These are phyloP conservation scores for Emergomyces africanus DNA, from an alignment of 2,329 filamentous ascomycete species.

Conservation along the genomic window DNA sequence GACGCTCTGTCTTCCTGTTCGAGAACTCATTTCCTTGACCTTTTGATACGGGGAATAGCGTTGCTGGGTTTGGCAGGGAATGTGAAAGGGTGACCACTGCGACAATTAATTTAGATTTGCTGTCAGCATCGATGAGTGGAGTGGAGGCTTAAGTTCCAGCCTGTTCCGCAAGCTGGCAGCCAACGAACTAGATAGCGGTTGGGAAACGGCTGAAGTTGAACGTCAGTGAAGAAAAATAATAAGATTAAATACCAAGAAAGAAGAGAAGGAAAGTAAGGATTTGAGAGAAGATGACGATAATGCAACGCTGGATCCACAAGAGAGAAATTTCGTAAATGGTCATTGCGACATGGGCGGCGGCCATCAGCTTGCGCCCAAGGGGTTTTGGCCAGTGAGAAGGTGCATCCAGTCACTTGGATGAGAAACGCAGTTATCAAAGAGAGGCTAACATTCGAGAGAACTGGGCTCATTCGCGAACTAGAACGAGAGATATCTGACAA, in stretches of 20 bases:
- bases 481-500: not conserved
- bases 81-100: slow-evolving; percentile 22
- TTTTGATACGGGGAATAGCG: slow-evolving; percentile 42
- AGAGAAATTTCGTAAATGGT: slow-evolving; percentile 43
- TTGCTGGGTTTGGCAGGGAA: slow-evolving; percentile 38
- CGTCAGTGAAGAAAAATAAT: not conserved
- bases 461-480: not conserved
- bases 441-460: slow-evolving; percentile 45
- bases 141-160: slow-evolving; percentile 42
- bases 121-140: slow-evolving; percentile 42
- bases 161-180: slow-evolving; percentile 23
- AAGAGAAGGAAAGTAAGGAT: not conserved
- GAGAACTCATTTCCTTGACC: slow-evolving; percentile 39
- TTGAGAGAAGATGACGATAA: slow-evolving; percentile 18
- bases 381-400: slow-evolving; percentile 28
- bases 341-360: slow-evolving; percentile 43
- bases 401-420: slow-evolving; percentile 42
- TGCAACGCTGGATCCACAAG: slow-evolving; percentile 30
- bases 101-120: slow-evolving; percentile 36
- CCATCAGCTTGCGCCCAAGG: slow-evolving; percentile 26
- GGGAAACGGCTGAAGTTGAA: not conserved
- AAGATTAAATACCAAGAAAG: not conserved
- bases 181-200: slow-evolving; percentile 13
- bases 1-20: slow-evolving; percentile 36
- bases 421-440: slow-evolving; percentile 38